Evolutionary conservation across 805 yeast species (phyloP).

Genomic region (Saccharomyces jurei): DNA sequence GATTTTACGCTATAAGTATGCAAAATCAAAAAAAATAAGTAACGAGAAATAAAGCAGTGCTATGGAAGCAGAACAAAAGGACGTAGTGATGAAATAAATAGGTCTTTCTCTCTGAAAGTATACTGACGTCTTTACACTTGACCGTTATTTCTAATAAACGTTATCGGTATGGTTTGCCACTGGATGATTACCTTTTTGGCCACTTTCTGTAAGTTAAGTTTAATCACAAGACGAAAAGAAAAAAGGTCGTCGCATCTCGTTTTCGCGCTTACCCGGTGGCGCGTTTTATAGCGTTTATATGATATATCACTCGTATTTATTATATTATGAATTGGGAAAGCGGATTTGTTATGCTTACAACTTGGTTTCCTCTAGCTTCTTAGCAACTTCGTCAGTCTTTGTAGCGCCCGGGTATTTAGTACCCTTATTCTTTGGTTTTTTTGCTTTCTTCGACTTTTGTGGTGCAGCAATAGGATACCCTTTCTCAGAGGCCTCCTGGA

Average conservation of each 20-base stretch:
- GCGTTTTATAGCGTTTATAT: not conserved
- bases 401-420: constrained; percentile 73
- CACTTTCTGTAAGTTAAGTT: not conserved
- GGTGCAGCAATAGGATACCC: constrained; percentile 78
- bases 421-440: constrained; percentile 81
- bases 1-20: not conserved
- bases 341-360: not conserved
- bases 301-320: not conserved
- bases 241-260: not conserved
- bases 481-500: constrained; percentile 60
- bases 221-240: not conserved
- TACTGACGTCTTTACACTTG: not conserved
- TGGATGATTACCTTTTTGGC: not conserved
- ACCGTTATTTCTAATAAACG: not conserved
- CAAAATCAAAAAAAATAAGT: not conserved
- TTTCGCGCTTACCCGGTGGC: not conserved
- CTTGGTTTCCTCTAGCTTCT: constrained; percentile 15
- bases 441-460: constrained; percentile 56
- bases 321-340: not conserved
- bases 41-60: not conserved
- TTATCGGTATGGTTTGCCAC: not conserved
- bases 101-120: not conserved
- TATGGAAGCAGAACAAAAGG: not conserved
- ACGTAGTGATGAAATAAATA: not conserved
- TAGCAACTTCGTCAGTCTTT: constrained; percentile 23